Percentiles rank a stretch among this genome's conserved stretches.
Evolutionary conservation across 257 asterid species (phyloP).

Genomic region (Solanum neorickii): DNA sequence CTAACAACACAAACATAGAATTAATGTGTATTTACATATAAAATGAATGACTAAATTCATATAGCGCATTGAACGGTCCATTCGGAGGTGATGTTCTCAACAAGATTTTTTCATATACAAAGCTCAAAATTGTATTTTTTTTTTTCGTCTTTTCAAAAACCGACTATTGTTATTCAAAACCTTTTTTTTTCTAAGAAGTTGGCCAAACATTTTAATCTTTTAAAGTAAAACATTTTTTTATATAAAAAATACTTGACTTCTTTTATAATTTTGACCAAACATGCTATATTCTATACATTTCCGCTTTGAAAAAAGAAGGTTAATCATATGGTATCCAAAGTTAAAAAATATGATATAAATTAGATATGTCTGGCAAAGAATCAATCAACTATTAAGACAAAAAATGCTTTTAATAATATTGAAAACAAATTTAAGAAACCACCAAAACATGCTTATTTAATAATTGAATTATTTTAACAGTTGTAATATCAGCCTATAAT

Average conservation of each 20-base stretch:
- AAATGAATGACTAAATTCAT: too few species aligned
- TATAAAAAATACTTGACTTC: background rate
- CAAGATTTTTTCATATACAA: too few species aligned
- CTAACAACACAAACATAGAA: background rate
- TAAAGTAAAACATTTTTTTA: background rate
- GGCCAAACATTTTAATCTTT: background rate
- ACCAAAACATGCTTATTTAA: background rate
- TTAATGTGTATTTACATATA: background rate
- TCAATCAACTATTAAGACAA: background rate
- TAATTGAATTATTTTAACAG: background rate
- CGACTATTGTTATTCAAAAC: background rate
- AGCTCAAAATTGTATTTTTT: too few species aligned
- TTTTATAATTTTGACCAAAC: background rate
- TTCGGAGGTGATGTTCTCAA: too few species aligned
- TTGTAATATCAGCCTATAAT: background rate
- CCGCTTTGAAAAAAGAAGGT: background rate
- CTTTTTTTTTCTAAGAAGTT: background rate
- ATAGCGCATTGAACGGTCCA: rapidly evolving
- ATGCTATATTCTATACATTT: background rate
- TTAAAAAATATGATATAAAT: background rate
- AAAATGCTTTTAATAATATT: background rate
- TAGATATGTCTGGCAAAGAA: background rate
- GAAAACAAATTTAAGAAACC: background rate
- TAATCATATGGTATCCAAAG: background rate
- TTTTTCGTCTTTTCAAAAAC: background rate